Evolutionary conservation across 176 grass and related monocot species (phyloP).

Genomic region (Zea luxurians): DNA sequence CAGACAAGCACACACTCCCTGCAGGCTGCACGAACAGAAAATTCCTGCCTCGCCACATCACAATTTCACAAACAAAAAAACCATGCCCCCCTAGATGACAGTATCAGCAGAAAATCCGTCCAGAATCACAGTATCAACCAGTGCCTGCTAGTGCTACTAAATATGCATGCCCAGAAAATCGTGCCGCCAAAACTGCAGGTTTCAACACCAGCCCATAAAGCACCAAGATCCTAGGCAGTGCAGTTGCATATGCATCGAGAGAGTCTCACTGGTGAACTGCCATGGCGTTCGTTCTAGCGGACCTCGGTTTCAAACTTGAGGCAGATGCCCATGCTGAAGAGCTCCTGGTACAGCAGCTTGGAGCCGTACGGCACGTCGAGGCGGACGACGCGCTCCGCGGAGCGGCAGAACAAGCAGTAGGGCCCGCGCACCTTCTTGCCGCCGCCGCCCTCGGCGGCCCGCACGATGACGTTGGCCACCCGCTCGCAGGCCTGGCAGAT

Average conservation of each 20-base stretch:
- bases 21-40: neutral
- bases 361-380: conserved; percentile 61
- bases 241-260: too few species aligned
- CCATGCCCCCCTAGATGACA: neutral
- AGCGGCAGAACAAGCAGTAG: conserved; percentile 57
- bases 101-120: neutral
- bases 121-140: neutral
- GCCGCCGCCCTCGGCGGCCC: conserved; percentile 21
- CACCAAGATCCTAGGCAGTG: too few species aligned
- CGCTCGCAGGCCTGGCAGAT: conserved; percentile 46
- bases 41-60: neutral
- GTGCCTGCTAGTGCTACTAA: neutral
- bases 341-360: conserved; percentile 71
- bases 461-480: conserved; percentile 50
- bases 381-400: conserved; percentile 49
- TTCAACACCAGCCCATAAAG: neutral
- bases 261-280: neutral
- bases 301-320: conserved; percentile 65
- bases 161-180: neutral
- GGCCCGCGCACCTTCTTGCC: conserved; percentile 52
- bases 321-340: conserved; percentile 75
- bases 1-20: neutral
- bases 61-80: neutral
- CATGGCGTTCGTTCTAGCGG: conserved; percentile 17
- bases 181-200: neutral